Percentiles rank a stretch among this genome's conserved stretches.
These are phyloP conservation scores for Malassezia restricta DNA, from an alignment of 1,284 basidiomycete species.

Conservation along the genomic window DNA sequence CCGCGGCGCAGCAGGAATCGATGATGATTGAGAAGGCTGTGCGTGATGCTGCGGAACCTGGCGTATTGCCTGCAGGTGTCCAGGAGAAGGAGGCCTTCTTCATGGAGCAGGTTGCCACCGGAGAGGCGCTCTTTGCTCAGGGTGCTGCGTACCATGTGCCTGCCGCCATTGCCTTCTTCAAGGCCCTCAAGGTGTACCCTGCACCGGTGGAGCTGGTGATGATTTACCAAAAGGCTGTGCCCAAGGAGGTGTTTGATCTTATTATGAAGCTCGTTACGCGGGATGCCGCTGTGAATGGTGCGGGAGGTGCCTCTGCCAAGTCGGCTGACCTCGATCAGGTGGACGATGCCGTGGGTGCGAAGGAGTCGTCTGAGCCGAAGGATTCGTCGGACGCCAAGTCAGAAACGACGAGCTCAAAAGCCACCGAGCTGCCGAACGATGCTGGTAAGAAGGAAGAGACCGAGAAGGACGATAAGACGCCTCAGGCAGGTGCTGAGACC, in stretches of 20 bases:
- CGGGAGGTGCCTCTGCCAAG: neutral
- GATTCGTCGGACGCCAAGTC: neutral
- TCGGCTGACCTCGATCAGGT: constrained; percentile 71
- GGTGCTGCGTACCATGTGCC: constrained; percentile 52
- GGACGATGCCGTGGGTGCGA: constrained; percentile 52
- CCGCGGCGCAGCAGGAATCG: constrained; percentile 22
- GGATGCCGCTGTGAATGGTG: constrained; percentile 58
- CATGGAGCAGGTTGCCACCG: constrained; percentile 73
- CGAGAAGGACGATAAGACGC: neutral
- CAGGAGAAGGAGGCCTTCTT: constrained; percentile 57
- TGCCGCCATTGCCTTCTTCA: constrained; percentile 80
- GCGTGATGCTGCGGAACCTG: constrained; percentile 22
- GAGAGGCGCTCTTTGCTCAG: constrained; percentile 68
- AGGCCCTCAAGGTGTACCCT: constrained; percentile 86
- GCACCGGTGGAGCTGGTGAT: constrained; percentile 66
- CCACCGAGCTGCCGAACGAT: too few species aligned
- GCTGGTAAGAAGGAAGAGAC: constrained; percentile 2
- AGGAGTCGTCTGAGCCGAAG: neutral
- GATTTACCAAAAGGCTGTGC: constrained; percentile 82
- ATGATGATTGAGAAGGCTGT: constrained; percentile 28
- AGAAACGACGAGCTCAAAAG: neutral
- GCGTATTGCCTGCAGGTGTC: constrained; percentile 53
- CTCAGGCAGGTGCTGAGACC: neutral
- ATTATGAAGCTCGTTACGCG: constrained; percentile 76
- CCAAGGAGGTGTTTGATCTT: constrained; percentile 72